Conservation (phyloP, 306 rosid genomes). For the Comarum palustre region DNA sequence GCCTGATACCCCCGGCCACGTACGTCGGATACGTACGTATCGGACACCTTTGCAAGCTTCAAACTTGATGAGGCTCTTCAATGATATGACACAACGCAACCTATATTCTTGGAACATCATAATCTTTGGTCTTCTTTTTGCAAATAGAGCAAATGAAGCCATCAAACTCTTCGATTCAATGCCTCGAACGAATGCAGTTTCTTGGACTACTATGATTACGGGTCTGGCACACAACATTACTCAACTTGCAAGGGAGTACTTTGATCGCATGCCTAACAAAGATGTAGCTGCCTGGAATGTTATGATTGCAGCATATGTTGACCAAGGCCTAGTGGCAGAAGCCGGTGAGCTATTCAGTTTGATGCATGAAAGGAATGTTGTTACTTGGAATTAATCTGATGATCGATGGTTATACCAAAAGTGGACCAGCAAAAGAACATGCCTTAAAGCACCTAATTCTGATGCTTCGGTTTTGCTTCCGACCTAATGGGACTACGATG, state of each 20-base stretch:
- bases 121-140: conserved; percentile 40
- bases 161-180: conserved; percentile 35
- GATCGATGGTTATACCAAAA: conserved; percentile 39
- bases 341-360: conserved; percentile 37
- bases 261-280: conserved; percentile 42
- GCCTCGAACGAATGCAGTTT: conserved; percentile 37
- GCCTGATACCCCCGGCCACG: too few relatives aligned
- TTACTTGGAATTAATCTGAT: conserved; percentile 42
- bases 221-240: conserved; percentile 43
- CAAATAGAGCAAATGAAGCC: conserved; percentile 40
- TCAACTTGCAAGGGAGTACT: conserved; percentile 38
- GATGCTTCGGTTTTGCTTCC: conserved; percentile 36
- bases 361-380: conserved; percentile 40
- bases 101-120: conserved; percentile 51
- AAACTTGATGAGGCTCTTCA: conserved; percentile 53
- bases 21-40: too few relatives aligned
- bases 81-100: conserved; percentile 39
- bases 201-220: conserved; percentile 49
- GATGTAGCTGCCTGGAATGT: conserved; percentile 46
- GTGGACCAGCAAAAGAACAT: conserved; percentile 15
- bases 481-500: conserved; percentile 38
- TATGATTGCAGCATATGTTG: conserved; percentile 39
- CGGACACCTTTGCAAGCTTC: too few relatives aligned
- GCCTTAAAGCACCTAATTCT: conserved; percentile 39
- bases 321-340: conserved; percentile 36